Evolutionary conservation across 768 basidiomycete genomes (phyloP).

Genomic region (Hygrophorus russula): DNA sequence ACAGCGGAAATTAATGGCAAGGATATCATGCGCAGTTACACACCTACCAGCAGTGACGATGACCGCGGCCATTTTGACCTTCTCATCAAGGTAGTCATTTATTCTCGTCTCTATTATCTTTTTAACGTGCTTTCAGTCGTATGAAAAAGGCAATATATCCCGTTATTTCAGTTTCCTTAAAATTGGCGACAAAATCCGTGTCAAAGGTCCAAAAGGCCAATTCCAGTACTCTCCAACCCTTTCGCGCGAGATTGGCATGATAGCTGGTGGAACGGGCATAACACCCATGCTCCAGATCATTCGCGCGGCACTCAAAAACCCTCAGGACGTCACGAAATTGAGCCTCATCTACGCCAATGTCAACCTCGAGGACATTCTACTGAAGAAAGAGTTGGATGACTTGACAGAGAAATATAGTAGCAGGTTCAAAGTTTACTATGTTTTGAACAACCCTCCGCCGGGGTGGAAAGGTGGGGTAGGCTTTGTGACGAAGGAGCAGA

Average conservation of each 20-base stretch:
- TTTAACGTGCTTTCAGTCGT: conserved; percentile 44
- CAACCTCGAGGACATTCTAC: conserved; percentile 82
- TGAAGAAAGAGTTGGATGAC: conserved; percentile 79
- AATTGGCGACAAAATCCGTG: conserved; percentile 75
- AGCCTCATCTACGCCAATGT: conserved; percentile 96
- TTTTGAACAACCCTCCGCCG: conserved; percentile 89
- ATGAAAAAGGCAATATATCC: conserved; percentile 97
- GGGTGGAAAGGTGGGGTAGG: conserved; percentile 85
- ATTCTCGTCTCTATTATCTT: background rate
- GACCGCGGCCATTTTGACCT: conserved; percentile 92
- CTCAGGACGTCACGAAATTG: conserved; percentile 73
- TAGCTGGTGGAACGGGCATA: conserved; percentile 97
- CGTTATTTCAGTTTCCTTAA: conserved; percentile 72
- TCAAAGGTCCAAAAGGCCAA: conserved; percentile 95
- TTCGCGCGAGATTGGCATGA: conserved; percentile 84
- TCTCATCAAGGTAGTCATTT: conserved; percentile 72
- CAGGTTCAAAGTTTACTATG: conserved; percentile 74
- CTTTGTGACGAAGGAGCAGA: conserved; percentile 89
- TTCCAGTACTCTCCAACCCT: conserved; percentile 75
- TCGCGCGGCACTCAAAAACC: conserved; percentile 83
- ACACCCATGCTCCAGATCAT: conserved; percentile 99
- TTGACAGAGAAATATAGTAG: conserved; percentile 48
- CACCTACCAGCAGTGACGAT: conserved; percentile 89
- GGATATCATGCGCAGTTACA: conserved; percentile 84
- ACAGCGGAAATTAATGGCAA: conserved; percentile 89